Conservation (phyloP, 2,329 filamentous ascomycete species). For the Microdochium nivale region DNA sequence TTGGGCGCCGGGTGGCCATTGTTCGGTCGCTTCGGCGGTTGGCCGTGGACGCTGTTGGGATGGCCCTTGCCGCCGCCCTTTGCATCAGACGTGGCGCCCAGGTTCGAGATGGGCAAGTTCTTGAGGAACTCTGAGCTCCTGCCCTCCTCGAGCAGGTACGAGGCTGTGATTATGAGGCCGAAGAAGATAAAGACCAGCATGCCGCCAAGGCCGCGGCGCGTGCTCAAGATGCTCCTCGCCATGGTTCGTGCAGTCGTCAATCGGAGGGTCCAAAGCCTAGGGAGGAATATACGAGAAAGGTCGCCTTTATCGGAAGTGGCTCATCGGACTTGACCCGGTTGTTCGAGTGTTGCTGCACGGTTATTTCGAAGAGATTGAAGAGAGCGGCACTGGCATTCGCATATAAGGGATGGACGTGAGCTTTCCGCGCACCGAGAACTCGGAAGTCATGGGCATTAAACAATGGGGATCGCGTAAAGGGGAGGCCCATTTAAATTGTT, state of each 20-base stretch:
- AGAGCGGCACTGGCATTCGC: not conserved
- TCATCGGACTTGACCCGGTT: not conserved
- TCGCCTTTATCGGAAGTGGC: not conserved
- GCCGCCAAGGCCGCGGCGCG: not conserved
- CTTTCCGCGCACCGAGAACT: too few species aligned
- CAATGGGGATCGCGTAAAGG: too few species aligned
- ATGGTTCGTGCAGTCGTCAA: not conserved
- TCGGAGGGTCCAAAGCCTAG: not conserved
- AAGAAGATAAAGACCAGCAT: not conserved
- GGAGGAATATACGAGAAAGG: not conserved
- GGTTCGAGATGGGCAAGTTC: not conserved
- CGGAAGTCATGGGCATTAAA: too few species aligned
- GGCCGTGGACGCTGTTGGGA: not conserved
- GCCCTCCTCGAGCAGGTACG: not conserved
- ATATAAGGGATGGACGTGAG: too few species aligned
- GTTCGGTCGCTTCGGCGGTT: not conserved
- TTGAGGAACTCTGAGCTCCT: not conserved
- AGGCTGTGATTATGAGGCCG: not conserved
- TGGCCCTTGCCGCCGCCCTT: not conserved
- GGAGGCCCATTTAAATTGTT: not conserved
- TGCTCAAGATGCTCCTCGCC: not conserved
- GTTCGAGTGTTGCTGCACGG: not conserved
- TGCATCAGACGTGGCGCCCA: not conserved
- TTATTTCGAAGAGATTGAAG: not conserved
- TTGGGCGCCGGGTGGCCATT: not conserved